Conservation (phyloP, 768 basidiomycete species). For the Rhodosporidiobolus odoratus region DNA sequence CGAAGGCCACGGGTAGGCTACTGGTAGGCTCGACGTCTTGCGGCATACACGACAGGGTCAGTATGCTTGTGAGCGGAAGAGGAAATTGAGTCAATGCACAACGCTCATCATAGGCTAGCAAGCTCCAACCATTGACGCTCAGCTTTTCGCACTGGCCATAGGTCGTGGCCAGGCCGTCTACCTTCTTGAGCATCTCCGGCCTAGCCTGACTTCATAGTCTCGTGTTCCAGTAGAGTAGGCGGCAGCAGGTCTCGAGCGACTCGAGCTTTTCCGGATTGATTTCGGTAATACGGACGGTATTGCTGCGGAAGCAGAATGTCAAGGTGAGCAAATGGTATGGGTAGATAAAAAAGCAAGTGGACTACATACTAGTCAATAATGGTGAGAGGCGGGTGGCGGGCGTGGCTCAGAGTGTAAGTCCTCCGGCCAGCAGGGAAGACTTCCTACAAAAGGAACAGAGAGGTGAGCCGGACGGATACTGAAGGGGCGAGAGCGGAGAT, state of each 20-base stretch:
- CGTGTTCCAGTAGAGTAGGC: slow-evolving; percentile 13
- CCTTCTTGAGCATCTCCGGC: slow-evolving; percentile 15
- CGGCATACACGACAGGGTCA: background rate
- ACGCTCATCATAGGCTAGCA: slow-evolving; percentile 6
- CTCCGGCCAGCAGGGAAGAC: slow-evolving; percentile 9
- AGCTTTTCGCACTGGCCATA: slow-evolving; percentile 15
- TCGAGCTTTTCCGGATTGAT: background rate
- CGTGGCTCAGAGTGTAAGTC: slow-evolving; percentile 18
- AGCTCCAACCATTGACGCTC: slow-evolving; percentile 16
- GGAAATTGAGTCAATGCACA: background rate
- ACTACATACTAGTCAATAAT: slow-evolving; percentile 8
- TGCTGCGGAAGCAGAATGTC: background rate
- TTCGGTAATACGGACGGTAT: slow-evolving; percentile 5
- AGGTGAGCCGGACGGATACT: background rate
- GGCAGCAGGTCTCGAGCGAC: background rate
- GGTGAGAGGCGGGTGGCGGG: slow-evolving; percentile 9
- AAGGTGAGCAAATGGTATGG: background rate
- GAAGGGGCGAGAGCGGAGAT: background rate
- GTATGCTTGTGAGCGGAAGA: background rate
- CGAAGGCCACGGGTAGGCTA: background rate
- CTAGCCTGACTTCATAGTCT: slow-evolving; percentile 2
- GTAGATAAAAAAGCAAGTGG: background rate
- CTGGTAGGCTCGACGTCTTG: slow-evolving; percentile 7
- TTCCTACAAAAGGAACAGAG: background rate
- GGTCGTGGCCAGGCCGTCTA: background rate